These are phyloP conservation scores for Cochlearia excelsa DNA, from an alignment of 345 rosid genomes.

Conservation along the genomic window DNA sequence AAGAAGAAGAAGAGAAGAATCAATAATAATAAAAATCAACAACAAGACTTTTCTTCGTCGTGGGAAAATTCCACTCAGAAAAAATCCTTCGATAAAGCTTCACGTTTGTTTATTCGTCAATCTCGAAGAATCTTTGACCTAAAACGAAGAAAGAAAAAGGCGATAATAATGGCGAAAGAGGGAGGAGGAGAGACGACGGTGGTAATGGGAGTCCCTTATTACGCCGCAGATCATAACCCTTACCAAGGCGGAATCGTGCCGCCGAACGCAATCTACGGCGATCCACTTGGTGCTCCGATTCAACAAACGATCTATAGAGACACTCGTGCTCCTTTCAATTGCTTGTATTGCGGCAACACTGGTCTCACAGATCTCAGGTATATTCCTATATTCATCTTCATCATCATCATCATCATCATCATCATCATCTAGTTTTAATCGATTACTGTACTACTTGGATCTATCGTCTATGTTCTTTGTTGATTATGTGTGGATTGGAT, in stretches of 20 bases:
- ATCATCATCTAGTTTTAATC: no score
- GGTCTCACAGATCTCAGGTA: conserved; percentile 81
- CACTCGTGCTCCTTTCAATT: conserved; percentile 93
- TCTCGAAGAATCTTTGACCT: conserved; percentile 12
- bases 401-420: no score
- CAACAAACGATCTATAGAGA: conserved; percentile 84
- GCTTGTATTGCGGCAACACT: conserved; percentile 65
- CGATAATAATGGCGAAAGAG: conserved; percentile 47
- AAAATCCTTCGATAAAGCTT: neutral
- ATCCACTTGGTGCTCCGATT: conserved; percentile 76
- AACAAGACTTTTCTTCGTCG: conserved; percentile 11
- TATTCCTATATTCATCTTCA: neutral
- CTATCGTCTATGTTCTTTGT: no score
- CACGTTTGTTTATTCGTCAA: no score
- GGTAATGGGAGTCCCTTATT: conserved; percentile 72
- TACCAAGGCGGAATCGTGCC: conserved; percentile 72
- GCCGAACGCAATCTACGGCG: conserved; percentile 64
- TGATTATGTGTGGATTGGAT: no score
- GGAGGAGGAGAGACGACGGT: conserved; percentile 28
- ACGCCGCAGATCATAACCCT: conserved; percentile 49
- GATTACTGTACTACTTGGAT: no score
- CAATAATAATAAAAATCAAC: no score
- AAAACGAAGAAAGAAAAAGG: conserved; percentile 29
- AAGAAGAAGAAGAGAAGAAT: no score
- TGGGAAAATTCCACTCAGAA: neutral